Percentiles rank a stretch among this genome's conserved stretches.
Evolutionary conservation across 768 basidiomycete genomes (phyloP).

Genomic region (Lactarius quietus): DNA sequence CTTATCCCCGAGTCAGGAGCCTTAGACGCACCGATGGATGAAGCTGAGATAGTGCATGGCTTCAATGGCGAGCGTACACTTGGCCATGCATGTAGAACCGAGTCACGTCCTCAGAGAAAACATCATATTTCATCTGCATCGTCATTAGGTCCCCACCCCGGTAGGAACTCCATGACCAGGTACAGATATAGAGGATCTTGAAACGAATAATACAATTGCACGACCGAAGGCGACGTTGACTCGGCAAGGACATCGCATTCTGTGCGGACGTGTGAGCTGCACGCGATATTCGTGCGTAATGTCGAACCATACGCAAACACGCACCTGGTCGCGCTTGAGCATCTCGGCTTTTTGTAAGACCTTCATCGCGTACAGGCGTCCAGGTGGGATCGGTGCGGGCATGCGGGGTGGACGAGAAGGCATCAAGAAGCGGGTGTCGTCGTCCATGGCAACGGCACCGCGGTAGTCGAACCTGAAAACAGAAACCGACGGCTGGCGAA

Average conservation of each 20-base stretch:
- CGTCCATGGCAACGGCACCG: too few species aligned
- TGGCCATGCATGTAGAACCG: conserved; percentile 98
- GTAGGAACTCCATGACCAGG: conserved; percentile 98
- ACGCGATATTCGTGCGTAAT: neutral
- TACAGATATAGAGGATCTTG: conserved; percentile 92
- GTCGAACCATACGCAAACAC: conserved; percentile 27
- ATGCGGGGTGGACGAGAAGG: too few species aligned
- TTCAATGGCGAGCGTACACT: too few species aligned
- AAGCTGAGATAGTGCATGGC: conserved; percentile 97
- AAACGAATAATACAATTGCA: conserved; percentile 95
- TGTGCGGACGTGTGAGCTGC: conserved; percentile 91
- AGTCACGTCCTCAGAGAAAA: conserved; percentile 98
- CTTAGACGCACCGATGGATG: conserved; percentile 80
- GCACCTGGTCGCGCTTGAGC: conserved; percentile 97
- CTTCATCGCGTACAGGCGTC: conserved; percentile 99
- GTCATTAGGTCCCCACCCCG: conserved; percentile 99
- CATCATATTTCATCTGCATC: conserved; percentile 99
- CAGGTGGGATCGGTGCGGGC: too few species aligned
- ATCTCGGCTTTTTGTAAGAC: conserved; percentile 95
- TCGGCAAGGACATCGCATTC: conserved; percentile 96
- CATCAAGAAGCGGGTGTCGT: too few species aligned
- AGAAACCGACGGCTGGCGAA: too few species aligned
- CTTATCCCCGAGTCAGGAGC: neutral
- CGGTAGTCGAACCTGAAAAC: too few species aligned
- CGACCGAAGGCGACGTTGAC: conserved; percentile 94